These are phyloP conservation scores for Galeopsis tetrahit DNA, from an alignment of 257 asterid species.

Conservation along the genomic window DNA sequence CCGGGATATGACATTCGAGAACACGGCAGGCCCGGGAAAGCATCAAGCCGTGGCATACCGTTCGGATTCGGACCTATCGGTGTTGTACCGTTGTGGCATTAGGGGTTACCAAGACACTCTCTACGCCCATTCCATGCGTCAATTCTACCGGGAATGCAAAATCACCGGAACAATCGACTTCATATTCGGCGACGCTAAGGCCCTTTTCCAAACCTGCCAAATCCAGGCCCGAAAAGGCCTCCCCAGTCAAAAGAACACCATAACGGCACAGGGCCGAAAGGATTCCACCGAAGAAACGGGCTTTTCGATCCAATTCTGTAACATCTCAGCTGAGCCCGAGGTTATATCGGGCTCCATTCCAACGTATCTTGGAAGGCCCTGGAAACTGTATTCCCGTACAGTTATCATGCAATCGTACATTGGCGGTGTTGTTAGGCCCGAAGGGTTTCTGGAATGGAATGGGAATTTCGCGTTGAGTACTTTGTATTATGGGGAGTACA, in stretches of 20 bases:
- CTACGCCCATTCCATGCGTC: constrained; percentile 55
- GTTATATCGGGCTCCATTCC: constrained; percentile 26
- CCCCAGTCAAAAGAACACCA: constrained; percentile 42
- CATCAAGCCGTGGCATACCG: constrained; percentile 67
- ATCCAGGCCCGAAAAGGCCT: constrained; percentile 50
- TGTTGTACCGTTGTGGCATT: constrained; percentile 46
- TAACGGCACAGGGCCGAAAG: constrained; percentile 63
- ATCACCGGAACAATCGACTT: constrained; percentile 64
- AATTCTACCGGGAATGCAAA: constrained; percentile 57
- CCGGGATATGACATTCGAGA: constrained; percentile 52
- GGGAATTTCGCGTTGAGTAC: constrained; percentile 42
- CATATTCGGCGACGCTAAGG: constrained; percentile 59
- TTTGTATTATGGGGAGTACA: constrained; percentile 51
- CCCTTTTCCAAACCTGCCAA: constrained; percentile 48
- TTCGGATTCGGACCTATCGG: constrained; percentile 54
- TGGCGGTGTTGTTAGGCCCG: constrained; percentile 42
- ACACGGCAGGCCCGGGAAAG: constrained; percentile 60
- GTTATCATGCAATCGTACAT: constrained; percentile 55
- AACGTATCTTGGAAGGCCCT: constrained; percentile 63
- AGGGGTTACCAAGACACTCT: constrained; percentile 61
- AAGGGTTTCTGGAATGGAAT: constrained; percentile 63
- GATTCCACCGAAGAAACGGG: constrained; percentile 48
- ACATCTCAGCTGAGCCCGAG: constrained; percentile 38
- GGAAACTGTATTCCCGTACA: constrained; percentile 50
- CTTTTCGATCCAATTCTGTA: constrained; percentile 49